Percentiles rank a stretch among this genome's conserved stretches.
Evolutionary conservation across 2,329 filamentous ascomycete species (phyloP).

Genomic region (Sporothrix pallida): DNA sequence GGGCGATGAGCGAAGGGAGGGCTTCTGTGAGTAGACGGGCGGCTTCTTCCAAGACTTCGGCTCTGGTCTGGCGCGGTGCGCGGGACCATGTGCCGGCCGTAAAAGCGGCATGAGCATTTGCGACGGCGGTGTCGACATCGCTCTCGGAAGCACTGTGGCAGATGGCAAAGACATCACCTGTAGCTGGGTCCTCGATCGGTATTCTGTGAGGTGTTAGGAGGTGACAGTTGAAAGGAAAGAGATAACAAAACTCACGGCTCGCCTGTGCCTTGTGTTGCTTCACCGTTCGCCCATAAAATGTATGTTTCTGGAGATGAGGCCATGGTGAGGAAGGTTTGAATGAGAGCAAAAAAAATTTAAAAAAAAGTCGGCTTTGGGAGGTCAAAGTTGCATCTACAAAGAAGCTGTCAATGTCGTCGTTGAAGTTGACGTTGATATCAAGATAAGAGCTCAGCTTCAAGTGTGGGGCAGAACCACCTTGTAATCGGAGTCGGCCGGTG

Average conservation of each 20-base stretch:
- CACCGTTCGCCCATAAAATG: constrained; percentile 38
- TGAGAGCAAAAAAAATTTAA: too few relatives aligned
- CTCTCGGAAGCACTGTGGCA: constrained; percentile 55
- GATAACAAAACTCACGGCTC: constrained; percentile 36
- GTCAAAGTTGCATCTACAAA: neutral
- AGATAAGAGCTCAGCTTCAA: neutral
- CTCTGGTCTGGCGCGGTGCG: constrained; percentile 61
- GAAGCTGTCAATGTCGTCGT: neutral
- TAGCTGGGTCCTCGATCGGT: constrained; percentile 42
- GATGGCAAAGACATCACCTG: constrained; percentile 40
- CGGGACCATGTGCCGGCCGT: constrained; percentile 62
- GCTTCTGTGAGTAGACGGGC: constrained; percentile 59
- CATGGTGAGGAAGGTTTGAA: neutral
- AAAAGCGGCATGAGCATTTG: constrained; percentile 54
- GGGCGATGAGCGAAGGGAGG: constrained; percentile 62
- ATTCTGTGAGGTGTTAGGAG: constrained; percentile 37
- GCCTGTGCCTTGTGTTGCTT: constrained; percentile 35
- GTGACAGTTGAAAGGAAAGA: neutral
- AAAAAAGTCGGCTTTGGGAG: neutral
- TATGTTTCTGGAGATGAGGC: neutral
- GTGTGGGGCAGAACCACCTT: neutral
- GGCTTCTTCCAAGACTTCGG: constrained; percentile 65
- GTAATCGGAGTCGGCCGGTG: neutral
- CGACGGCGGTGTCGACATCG: constrained; percentile 52
- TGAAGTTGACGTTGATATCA: neutral